phyloP scores from a whole-genome alignment of 2,329 filamentous ascomycete species.

The Apiospora hydei region DNA sequence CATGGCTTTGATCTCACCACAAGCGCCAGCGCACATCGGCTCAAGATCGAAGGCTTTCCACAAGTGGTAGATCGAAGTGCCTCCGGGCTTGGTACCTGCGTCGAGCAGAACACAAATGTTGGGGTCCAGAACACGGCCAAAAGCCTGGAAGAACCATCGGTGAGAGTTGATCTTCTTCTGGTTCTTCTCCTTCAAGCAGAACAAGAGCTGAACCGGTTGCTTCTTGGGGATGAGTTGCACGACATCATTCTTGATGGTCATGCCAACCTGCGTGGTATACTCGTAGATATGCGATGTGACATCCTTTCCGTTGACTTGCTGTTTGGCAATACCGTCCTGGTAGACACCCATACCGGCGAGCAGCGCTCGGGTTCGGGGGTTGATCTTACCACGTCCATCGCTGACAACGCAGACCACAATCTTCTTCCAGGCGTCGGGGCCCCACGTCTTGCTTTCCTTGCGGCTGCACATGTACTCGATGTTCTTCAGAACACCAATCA shows the following conservation, averaged over 20 bases:
- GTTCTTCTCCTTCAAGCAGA: slow-evolving; percentile 99
- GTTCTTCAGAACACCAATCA: slow-evolving; percentile 99
- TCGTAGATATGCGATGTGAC: slow-evolving; percentile 98
- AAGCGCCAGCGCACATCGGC: slow-evolving; percentile 96
- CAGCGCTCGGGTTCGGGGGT: slow-evolving; percentile 86
- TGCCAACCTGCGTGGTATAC: slow-evolving; percentile 85
- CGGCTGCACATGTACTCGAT: slow-evolving; percentile 95
- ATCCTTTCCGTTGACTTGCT: slow-evolving; percentile 95
- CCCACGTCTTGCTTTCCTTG: slow-evolving; percentile 93
- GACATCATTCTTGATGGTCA: slow-evolving; percentile 89
- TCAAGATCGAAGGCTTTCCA: slow-evolving; percentile 99
- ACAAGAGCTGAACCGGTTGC: slow-evolving; percentile 94
- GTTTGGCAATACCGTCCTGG: slow-evolving; percentile 97
- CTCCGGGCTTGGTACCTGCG: slow-evolving; percentile 92
- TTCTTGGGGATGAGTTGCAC: slow-evolving; percentile 85
- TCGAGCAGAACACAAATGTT: slow-evolving; percentile 98
- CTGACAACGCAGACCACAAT: slow-evolving; percentile 98
- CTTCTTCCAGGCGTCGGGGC: slow-evolving; percentile 97
- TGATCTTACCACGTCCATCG: slow-evolving; percentile 92
- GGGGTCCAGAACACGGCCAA: slow-evolving; percentile 88
- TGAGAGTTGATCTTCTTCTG: slow-evolving; percentile 99
- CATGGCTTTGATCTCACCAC: slow-evolving; percentile 97
- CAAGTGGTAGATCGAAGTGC: slow-evolving; percentile 93
- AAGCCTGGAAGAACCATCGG: slow-evolving; percentile 98
- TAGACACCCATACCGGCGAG: slow-evolving; percentile 95